Evolutionary conservation across 352 stramenopile genomes (phyloP).

Genomic region (Phytopythium litorale): DNA sequence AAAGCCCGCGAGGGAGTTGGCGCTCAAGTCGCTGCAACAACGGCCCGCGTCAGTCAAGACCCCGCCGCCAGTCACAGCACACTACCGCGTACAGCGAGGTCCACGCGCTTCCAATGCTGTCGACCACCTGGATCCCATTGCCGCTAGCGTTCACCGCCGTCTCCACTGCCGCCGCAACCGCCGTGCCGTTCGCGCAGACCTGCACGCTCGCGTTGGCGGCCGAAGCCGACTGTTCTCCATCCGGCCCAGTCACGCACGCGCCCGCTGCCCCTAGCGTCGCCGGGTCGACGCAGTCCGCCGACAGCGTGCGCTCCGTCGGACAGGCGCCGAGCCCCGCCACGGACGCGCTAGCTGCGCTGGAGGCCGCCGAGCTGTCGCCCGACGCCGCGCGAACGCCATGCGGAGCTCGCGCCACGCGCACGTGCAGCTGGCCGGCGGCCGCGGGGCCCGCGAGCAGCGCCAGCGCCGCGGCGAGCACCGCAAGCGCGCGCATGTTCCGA

Average conservation of each 20-base stretch:
- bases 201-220: not conserved
- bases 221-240: not conserved
- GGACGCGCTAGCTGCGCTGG: not conserved
- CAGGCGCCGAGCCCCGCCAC: constrained; percentile 1
- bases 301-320: not conserved
- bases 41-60: not conserved
- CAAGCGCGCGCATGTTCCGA: constrained; percentile 8
- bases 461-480: not conserved
- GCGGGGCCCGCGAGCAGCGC: not conserved
- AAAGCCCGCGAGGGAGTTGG: constrained; percentile 5
- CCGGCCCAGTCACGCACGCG: not conserved
- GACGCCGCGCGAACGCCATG: not conserved
- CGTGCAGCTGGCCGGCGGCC: not conserved
- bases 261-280: not conserved
- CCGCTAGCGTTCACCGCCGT: not conserved
- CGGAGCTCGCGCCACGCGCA: not conserved
- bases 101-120: not conserved
- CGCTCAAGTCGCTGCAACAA: constrained; percentile 6
- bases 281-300: constrained; percentile 3
- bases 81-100: not conserved
- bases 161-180: not conserved
- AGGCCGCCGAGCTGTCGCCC: not conserved
- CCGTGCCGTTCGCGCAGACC: not conserved
- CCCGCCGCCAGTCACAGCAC: not conserved
- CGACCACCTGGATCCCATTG: not conserved